A percentile compares a stretch with the other conserved stretches of the same genome.
phyloP scores from a whole-genome alignment of 768 basidiomycete species.

The Serendipita sp. region DNA sequence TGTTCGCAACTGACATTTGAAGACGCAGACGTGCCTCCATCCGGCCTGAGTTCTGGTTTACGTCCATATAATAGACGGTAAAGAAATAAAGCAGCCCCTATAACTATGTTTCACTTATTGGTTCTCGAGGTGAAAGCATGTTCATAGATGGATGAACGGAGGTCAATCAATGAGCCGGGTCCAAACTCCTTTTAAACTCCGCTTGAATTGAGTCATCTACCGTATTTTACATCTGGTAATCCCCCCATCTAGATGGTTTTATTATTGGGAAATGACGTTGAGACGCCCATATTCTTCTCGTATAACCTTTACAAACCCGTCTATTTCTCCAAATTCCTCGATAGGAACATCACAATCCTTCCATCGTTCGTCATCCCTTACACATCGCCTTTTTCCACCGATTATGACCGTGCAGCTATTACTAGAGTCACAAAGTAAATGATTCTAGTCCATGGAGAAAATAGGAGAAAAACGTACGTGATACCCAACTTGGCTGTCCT shows the following conservation, averaged over 20 bases:
- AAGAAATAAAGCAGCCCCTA: too few species aligned
- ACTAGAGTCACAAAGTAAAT: slow-evolving; percentile 20
- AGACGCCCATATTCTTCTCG: slow-evolving; percentile 53
- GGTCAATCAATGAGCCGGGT: too few species aligned
- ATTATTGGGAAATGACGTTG: slow-evolving; percentile 24
- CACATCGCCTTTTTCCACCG: slow-evolving; percentile 46
- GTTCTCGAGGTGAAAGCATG: too few species aligned
- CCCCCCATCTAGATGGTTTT: not conserved
- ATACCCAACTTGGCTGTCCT: slow-evolving; percentile 33
- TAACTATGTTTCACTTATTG: too few species aligned
- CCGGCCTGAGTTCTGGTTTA: too few species aligned
- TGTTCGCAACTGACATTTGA: too few species aligned
- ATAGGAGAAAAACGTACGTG: slow-evolving; percentile 26
- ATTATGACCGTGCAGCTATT: slow-evolving; percentile 85
- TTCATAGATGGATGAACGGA: too few species aligned
- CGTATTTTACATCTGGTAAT: not conserved
- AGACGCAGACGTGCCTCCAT: too few species aligned
- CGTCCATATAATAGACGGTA: too few species aligned
- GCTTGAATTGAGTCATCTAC: too few species aligned
- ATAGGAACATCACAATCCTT: slow-evolving; percentile 51
- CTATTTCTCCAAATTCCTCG: slow-evolving; percentile 21
- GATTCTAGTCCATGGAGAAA: slow-evolving; percentile 7
- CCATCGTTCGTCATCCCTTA: slow-evolving; percentile 59
- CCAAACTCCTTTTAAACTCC: too few species aligned
- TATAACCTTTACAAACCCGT: slow-evolving; percentile 67